Base-by-base conservation (phyloP, 768 basidiomycete species). In the Antrodiella citrinella region DNA sequence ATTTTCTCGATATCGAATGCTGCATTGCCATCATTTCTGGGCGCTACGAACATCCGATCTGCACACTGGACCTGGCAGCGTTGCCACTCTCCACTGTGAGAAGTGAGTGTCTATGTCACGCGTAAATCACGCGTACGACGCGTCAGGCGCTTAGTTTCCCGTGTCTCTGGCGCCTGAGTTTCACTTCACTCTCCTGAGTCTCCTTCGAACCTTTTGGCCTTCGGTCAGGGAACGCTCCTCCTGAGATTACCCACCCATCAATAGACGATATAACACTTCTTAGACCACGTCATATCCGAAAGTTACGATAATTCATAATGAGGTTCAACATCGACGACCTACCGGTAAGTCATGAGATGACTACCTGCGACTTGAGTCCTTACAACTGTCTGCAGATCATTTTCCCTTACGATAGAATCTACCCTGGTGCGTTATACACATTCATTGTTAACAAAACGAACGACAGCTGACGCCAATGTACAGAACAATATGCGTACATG, bases 401-500 rank as follows among this genome's bases (percentile, higher is more conserved):
- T 62, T 92, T 94, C 66, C 91, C 90, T 68, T 92, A 92, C 64
- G 89, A 92, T 74, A 82, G 90, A 63, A 91, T 98, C 62, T 98
- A 96, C 67, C 93, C 93, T 64, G 93, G 93, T 89, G 56, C 54
- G 77, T 62, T 19, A 26, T 38, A 10, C n/a, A n/a, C 30, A 35
- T 35, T 10, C 22, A 26, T 23, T 26, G n/a, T 45, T 5, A 23
- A 35, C 4, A 9, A n/a, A n/a, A n/a, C n/a, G n/a, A n/a, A n/a
- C n/a, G n/a, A n/a, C n/a, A n/a, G 45, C 45, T 58, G 26, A 60
- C 48, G 30, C 35, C 38, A 26, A 2, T 48, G 25, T 15, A 41
- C 61, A 92, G 96, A 98, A 63, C 96, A 98, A 82, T 98, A 94
- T 82, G 84, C 90, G 38, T 99, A 99, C 65, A 98, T 99, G 93